Percentiles rank a stretch among this genome's conserved stretches.
phyloP scores from a whole-genome alignment of 75 land plant species.

The Cupressus sempervirens region DNA sequence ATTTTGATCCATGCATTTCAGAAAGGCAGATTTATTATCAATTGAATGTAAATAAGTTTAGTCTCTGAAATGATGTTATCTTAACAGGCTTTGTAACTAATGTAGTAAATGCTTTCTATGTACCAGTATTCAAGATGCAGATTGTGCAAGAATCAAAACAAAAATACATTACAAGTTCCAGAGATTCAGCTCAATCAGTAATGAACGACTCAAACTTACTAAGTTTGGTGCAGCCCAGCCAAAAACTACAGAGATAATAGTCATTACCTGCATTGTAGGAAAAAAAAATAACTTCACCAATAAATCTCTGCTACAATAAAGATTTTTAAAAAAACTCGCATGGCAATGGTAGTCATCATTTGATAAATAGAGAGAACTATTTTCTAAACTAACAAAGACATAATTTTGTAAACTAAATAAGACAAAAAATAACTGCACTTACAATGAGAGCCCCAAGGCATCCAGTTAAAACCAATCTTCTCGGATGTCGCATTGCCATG shows the following conservation, averaged over 20 bases:
- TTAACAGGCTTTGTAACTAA: background rate
- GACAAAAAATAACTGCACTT: slow-evolving; percentile 25
- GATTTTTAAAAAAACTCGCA: background rate
- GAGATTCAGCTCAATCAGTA: background rate
- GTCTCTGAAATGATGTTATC: background rate
- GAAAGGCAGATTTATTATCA: background rate
- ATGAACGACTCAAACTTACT: slow-evolving; percentile 27
- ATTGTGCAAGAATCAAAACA: background rate
- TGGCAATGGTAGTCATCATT: background rate
- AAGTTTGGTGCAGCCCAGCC: background rate
- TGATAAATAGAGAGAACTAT: background rate
- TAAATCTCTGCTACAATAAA: background rate
- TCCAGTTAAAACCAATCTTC: slow-evolving; percentile 18
- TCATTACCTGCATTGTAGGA: slow-evolving; percentile 39
- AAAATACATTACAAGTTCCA: background rate
- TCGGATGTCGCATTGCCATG: slow-evolving; percentile 91
- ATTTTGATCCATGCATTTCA: background rate
- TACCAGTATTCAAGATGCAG: background rate
- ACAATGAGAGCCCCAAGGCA: background rate
- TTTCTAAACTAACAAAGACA: background rate
- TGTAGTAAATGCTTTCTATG: background rate
- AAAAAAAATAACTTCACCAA: background rate
- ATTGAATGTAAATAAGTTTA: background rate
- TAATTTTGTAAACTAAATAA: background rate
- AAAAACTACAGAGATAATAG: slow-evolving; percentile 7